Conservation (phyloP, 345 rosid species). For the Anacardium occidentale region DNA sequence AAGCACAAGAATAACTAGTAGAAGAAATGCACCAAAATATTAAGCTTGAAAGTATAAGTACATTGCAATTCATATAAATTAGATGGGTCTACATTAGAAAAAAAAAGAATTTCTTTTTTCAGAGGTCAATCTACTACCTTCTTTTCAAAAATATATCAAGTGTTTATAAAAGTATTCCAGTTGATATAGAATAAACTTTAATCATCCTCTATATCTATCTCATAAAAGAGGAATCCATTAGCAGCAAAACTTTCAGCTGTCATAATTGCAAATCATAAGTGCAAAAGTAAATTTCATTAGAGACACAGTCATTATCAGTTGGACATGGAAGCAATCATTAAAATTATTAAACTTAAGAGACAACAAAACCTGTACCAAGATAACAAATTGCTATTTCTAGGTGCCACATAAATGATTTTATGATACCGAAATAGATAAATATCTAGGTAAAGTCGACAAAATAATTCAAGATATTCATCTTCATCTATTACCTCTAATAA, state of each 20-base stretch:
- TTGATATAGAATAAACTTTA: not conserved
- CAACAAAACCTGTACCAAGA: not conserved
- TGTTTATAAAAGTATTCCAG: not conserved
- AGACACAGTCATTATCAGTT: no score
- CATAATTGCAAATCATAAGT: not conserved
- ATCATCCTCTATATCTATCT: not conserved
- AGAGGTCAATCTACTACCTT: not conserved
- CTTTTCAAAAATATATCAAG: not conserved
- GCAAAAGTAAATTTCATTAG: not conserved
- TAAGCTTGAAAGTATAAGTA: no score
- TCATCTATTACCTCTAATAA: constrained; percentile 64
- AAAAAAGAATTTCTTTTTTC: no score
- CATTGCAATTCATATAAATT: no score
- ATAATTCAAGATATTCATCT: not conserved
- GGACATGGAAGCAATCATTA: no score
- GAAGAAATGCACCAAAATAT: not conserved
- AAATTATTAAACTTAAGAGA: no score
- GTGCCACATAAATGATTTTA: not conserved
- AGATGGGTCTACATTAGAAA: no score
- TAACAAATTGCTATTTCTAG: not conserved
- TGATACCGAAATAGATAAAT: not conserved
- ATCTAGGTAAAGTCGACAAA: not conserved
- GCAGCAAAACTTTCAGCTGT: not conserved
- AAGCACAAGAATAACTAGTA: not conserved
- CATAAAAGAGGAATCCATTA: not conserved